Evolutionary conservation across 2,329 filamentous ascomycete genomes (phyloP).

Genomic region (Berkeleyomyces rouxiae): DNA sequence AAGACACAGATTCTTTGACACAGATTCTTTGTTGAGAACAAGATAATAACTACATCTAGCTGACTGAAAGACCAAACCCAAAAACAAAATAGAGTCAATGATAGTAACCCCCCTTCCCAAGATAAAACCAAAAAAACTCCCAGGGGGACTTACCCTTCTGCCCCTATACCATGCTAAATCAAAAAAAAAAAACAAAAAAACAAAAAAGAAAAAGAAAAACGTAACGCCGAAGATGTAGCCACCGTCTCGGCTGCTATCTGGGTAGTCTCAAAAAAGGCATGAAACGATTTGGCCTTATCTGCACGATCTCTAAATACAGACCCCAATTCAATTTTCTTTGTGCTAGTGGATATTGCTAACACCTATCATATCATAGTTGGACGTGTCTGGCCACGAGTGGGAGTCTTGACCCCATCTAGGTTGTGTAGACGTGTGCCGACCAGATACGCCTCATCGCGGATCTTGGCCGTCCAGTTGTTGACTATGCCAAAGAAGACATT

Average conservation of each 20-base stretch:
- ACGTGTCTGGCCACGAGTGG: not conserved
- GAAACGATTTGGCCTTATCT: no score
- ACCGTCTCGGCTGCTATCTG: not conserved
- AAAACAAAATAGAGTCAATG: not conserved
- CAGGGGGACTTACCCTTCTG: not conserved
- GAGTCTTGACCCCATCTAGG: conserved; percentile 39
- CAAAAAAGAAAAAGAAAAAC: not conserved
- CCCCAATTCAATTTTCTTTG: not conserved
- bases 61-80: not conserved
- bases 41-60: not conserved
- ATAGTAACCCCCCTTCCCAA: not conserved
- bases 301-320: not conserved
- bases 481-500: conserved; percentile 39
- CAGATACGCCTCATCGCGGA: conserved; percentile 88
- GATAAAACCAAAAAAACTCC: not conserved
- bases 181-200: not conserved
- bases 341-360: no score
- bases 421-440: conserved; percentile 93
- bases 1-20: not conserved
- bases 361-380: no score
- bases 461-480: conserved; percentile 64
- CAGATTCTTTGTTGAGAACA: not conserved
- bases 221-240: not conserved
- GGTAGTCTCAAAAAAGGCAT: no score
- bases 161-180: not conserved